These are phyloP conservation scores for Rubia tinctorum DNA, from an alignment of 305 asterid species.

Conservation along the genomic window DNA sequence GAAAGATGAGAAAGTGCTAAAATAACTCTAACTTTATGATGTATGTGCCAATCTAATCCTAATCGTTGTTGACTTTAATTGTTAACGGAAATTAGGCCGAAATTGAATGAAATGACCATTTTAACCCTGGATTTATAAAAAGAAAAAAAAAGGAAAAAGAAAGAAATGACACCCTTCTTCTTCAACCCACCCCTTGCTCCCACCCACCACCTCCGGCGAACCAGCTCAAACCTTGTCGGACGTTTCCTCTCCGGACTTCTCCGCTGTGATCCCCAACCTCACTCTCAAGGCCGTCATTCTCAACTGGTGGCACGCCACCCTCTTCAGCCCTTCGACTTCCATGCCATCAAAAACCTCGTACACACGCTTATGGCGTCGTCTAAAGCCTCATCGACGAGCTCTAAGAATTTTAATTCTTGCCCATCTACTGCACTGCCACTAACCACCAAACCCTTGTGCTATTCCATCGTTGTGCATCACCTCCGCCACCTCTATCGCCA, in stretches of 20 bases:
- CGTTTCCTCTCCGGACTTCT: too few species aligned
- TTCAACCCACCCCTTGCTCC: too few species aligned
- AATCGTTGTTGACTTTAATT: slow-evolving; percentile 30
- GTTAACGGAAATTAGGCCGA: too few species aligned
- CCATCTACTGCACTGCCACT: slow-evolving; percentile 41
- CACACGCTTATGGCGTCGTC: slow-evolving; percentile 19
- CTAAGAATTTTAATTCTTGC: slow-evolving; percentile 38
- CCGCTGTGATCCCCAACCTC: slow-evolving; percentile 26
- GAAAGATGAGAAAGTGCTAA: too few species aligned
- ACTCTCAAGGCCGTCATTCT: slow-evolving; percentile 71
- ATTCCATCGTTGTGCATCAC: slow-evolving; percentile 48
- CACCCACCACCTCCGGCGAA: too few species aligned
- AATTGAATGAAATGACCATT: too few species aligned
- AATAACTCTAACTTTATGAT: too few species aligned
- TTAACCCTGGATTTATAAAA: too few species aligned
- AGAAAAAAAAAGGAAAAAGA: too few species aligned
- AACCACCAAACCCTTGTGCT: slow-evolving; percentile 52
- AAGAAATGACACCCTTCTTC: too few species aligned
- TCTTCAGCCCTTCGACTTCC: slow-evolving; percentile 54
- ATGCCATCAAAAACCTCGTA: slow-evolving; percentile 57
- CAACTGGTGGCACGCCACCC: slow-evolving; percentile 58
- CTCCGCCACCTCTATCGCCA: slow-evolving; percentile 19
- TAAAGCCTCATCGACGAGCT: slow-evolving; percentile 34
- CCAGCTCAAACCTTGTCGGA: too few species aligned
- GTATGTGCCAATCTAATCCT: slow-evolving; percentile 16